Conservation (phyloP, 1,139 yeast genomes). For the Hyphopichia fennica region DNA sequence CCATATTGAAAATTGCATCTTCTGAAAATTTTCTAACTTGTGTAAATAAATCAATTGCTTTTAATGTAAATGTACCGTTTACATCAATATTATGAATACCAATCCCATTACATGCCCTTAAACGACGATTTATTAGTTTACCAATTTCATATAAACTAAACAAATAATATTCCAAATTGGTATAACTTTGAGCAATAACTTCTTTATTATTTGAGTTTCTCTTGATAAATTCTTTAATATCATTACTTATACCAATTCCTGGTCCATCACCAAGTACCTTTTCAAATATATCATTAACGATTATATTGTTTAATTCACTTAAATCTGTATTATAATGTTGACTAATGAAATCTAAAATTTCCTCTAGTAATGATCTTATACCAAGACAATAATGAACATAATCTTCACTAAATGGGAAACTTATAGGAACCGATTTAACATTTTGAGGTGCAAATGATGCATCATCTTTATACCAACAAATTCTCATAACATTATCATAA, state of each 20-base stretch:
- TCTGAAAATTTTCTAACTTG: conserved; percentile 75
- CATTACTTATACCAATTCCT: conserved; percentile 61
- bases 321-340: conserved; percentile 59
- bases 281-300: conserved; percentile 66
- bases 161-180: conserved; percentile 84
- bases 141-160: conserved; percentile 60
- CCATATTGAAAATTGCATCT: conserved; percentile 73
- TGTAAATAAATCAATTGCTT: conserved; percentile 52
- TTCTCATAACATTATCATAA: conserved; percentile 60
- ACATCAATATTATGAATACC: conserved; percentile 45
- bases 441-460: conserved; percentile 44
- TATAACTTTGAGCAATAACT: conserved; percentile 83
- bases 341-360: conserved; percentile 61
- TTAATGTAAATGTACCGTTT: conserved; percentile 39
- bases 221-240: conserved; percentile 61
- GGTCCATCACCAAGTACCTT: conserved; percentile 54
- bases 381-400: conserved; percentile 85
- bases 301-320: conserved; percentile 45
- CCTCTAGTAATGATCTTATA: conserved; percentile 62
- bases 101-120: conserved; percentile 54
- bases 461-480: conserved; percentile 70
- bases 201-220: conserved; percentile 75
- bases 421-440: conserved; percentile 54
- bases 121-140: conserved; percentile 38
- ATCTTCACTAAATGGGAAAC: conserved; percentile 84